These are phyloP conservation scores for Hymenoscyphus salicellus DNA, from an alignment of 2,329 filamentous ascomycete species.

Conservation along the genomic window DNA sequence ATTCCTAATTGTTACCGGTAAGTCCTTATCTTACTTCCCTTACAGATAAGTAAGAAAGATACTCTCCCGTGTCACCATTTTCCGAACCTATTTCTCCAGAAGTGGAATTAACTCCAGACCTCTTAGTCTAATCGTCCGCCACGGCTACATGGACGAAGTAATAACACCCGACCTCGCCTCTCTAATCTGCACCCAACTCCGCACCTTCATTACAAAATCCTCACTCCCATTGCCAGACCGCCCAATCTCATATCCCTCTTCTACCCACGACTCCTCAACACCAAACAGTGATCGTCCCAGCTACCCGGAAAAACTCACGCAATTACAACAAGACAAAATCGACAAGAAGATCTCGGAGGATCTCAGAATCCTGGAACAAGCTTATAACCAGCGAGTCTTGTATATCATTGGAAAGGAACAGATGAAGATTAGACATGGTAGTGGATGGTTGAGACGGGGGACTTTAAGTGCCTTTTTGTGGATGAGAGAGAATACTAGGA, in stretches of 20 bases:
- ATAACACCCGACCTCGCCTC: slow-evolving; percentile 61
- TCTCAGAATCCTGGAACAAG: slow-evolving; percentile 44
- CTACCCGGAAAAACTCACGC: not conserved
- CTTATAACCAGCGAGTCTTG: slow-evolving; percentile 48
- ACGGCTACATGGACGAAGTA: slow-evolving; percentile 71
- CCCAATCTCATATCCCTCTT: slow-evolving; percentile 1
- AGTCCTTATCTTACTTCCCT: not conserved
- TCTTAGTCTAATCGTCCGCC: slow-evolving; percentile 58
- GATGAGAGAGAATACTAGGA: slow-evolving; percentile 62
- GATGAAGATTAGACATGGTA: slow-evolving; percentile 47
- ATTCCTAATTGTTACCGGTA: slow-evolving; percentile 60
- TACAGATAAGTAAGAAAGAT: too few relatives aligned
- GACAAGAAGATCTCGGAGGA: slow-evolving; percentile 32
- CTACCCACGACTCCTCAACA: not conserved
- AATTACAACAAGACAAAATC: slow-evolving; percentile 8
- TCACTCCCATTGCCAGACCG: slow-evolving; percentile 6
- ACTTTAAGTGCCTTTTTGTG: slow-evolving; percentile 58
- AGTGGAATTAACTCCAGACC: not conserved
- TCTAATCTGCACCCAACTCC: slow-evolving; percentile 57
- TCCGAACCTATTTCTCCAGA: not conserved
- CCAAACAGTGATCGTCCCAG: not conserved
- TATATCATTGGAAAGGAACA: slow-evolving; percentile 61
- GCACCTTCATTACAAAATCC: slow-evolving; percentile 42
- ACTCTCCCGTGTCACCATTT: not conserved
- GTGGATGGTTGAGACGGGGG: slow-evolving; percentile 42